Conservation (phyloP, 495 filamentous ascomycete species). For the Monascus purpureus region DNA sequence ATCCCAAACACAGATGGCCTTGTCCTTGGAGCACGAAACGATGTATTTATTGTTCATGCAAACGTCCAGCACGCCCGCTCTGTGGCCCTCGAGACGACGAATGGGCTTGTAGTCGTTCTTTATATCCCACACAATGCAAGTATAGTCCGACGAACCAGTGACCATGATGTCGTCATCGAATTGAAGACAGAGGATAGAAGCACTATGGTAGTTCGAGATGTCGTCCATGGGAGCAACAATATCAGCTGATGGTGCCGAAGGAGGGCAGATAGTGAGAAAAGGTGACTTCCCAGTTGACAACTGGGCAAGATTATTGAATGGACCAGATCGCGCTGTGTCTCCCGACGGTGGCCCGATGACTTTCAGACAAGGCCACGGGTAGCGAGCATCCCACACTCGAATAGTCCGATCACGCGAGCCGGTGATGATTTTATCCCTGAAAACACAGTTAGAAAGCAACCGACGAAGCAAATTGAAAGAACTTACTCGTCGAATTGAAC, state of each 20-base stretch:
- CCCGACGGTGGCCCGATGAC: slow-evolving; percentile 49
- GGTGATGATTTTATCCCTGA: slow-evolving; percentile 83
- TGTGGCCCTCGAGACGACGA: slow-evolving; percentile 59
- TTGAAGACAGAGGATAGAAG: slow-evolving; percentile 86
- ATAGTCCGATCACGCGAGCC: slow-evolving; percentile 92
- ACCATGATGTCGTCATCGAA: slow-evolving; percentile 88
- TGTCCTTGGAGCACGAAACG: slow-evolving; percentile 91
- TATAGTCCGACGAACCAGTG: slow-evolving; percentile 84
- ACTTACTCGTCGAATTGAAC: slow-evolving; percentile 92
- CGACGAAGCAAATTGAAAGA: neutral
- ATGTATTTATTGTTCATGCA: slow-evolving; percentile 86
- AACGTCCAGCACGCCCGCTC: slow-evolving; percentile 80
- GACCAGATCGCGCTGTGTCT: slow-evolving; percentile 13
- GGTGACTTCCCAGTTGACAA: slow-evolving; percentile 27
- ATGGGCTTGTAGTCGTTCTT: slow-evolving; percentile 62
- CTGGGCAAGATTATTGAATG: slow-evolving; percentile 23
- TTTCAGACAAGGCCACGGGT: slow-evolving; percentile 63
- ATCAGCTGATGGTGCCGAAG: slow-evolving; percentile 17
- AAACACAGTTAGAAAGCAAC: neutral
- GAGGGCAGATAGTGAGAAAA: slow-evolving; percentile 32
- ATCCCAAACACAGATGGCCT: slow-evolving; percentile 85
- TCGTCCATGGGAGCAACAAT: slow-evolving; percentile 17
- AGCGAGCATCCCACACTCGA: slow-evolving; percentile 82
- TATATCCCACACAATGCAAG: slow-evolving; percentile 85
- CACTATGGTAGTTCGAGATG: slow-evolving; percentile 49